Base-by-base conservation (phyloP, 2,329 filamentous ascomycete genomes). In the Aspergillus sp. region DNA sequence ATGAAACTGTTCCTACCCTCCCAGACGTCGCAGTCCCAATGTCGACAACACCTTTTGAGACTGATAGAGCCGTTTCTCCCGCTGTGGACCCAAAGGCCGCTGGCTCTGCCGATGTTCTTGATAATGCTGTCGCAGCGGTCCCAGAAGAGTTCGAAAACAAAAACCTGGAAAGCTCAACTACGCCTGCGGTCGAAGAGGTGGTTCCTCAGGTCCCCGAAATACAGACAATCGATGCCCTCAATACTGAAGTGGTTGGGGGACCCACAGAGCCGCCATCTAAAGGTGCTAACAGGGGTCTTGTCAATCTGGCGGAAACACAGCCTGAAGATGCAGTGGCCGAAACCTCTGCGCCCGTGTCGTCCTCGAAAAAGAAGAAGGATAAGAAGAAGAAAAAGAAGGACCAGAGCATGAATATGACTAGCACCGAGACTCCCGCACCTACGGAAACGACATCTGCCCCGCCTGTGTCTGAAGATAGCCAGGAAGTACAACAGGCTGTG, bases 351-450 rank as follows among this genome's bases (percentile, higher is more conserved):
- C 44, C 48, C n/a, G 37, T 44, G 4, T 51, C 46, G 4, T 53
- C 53, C 39, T 50, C 48, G 2, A 58, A 59, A 43, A 61, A 61
- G 49, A 55, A 57, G 39, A 60, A 63, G 40, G 67, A 62, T 47
- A 63, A 62, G 46, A 68, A 66, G 46, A 66, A 65, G 46, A 64
- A 63, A 47, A 61, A 64, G 51, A 64, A 53, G 52, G 52, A 43
- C 37, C 53, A 54, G 42, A 51, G 37, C 37, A 36, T 44, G 29
- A 47, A 55, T 28, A n/a, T 47, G 32, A 33, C 42, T 37, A 42
- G 42, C 40, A 41, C 50, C 7, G 57, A 60, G 7, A 19, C 19
- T 19, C 31, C 44, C 31, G 36, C 43, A 9, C n/a, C 42, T 40
- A 13, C 3, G 8, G 12, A 19, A 19, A 19, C 19, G 19, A 19